Conservation (phyloP, 2,329 filamentous ascomycete genomes). For the Calonectria honghensis region DNA sequence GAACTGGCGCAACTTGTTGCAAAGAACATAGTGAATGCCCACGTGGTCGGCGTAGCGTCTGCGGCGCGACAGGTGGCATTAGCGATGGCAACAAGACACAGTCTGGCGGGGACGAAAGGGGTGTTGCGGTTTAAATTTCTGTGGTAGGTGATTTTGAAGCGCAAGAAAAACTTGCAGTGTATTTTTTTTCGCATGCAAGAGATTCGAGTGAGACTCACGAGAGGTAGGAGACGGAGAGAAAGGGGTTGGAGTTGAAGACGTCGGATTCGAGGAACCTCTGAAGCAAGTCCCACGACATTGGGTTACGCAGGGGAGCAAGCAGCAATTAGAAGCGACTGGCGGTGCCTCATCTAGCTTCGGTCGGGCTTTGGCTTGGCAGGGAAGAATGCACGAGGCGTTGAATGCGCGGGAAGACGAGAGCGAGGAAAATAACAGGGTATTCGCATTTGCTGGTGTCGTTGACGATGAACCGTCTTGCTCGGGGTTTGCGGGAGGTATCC, state of each 20-base stretch:
- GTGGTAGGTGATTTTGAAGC: slow-evolving; percentile 6
- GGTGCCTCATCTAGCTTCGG: slow-evolving; percentile 63
- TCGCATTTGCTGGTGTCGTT: slow-evolving; percentile 37
- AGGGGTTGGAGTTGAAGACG: slow-evolving; percentile 94
- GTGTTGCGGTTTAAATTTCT: slow-evolving; percentile 17
- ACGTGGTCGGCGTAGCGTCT: slow-evolving; percentile 93
- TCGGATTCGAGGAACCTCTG: slow-evolving; percentile 94
- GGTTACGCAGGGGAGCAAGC: slow-evolving; percentile 60
- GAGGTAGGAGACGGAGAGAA: slow-evolving; percentile 90
- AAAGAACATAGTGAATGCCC: slow-evolving; percentile 91
- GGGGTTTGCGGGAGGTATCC: slow-evolving; percentile 38
- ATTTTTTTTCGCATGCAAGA: not conserved
- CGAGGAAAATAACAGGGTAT: slow-evolving; percentile 24
- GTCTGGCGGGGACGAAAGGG: slow-evolving; percentile 45
- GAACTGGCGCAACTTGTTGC: slow-evolving; percentile 91
- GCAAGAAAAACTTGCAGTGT: not conserved
- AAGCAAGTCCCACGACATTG: slow-evolving; percentile 90
- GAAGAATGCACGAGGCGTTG: slow-evolving; percentile 32
- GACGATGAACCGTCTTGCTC: slow-evolving; percentile 35
- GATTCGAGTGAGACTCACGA: slow-evolving; percentile 75
- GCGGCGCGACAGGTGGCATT: slow-evolving; percentile 55
- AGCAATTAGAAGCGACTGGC: slow-evolving; percentile 56
- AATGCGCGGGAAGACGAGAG: slow-evolving; percentile 18
- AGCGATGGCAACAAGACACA: slow-evolving; percentile 47
- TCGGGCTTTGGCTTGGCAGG: slow-evolving; percentile 44